Base-by-base conservation (phyloP, 805 yeast species). In the Ogataea ramenticola region DNA sequence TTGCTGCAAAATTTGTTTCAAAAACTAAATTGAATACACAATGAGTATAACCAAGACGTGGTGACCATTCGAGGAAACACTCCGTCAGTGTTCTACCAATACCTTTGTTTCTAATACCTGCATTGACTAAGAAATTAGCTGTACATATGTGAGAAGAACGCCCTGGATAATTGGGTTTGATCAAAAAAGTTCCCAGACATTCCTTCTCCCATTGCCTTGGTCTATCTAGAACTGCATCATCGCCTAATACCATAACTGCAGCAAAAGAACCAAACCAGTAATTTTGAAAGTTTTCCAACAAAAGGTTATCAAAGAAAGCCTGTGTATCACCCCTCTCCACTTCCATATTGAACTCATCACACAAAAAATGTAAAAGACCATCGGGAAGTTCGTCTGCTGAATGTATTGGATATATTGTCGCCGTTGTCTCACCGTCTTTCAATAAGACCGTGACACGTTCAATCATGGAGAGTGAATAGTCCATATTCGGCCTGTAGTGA, bases 321-420 rank as follows among this genome's bases (percentile, higher is more conserved):
- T 77, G 82, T 9, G 96, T 83, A 48, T 86, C 91, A 32, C 97
- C 97, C 37, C 87, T 72, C 48, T 82, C 90, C 21, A 91, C 79
- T 60, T 91, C 99, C 80, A 85, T 83, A 62, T 91, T 91, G 66
- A 86, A 86, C 64, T 93, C 98, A 59, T 90, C 97, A 49, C 91
- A 79, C 36, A 91, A 61, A 57, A 91, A 90, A 17, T 85, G 83
- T 34, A 88, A 61, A 24, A 91, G 68, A 0, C 88, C 91, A 2
- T 78, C 75, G 0, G 98, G 98, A 12, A 91, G 67, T 45, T 80
- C 79, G 22, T 72, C 72, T 0, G 80, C 71, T 26, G 78, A 74
- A 46, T 79, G 73, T 14, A 91, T 76, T 4, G 99, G 98, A 57
- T 87, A 88, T 46, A 93, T 82, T 3, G 97, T 90, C 1, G 97